A percentile compares a stretch with the other conserved stretches of the same genome.
Conservation (phyloP, 108 stramenopile genomes). For the Skeletonema tropicum region DNA sequence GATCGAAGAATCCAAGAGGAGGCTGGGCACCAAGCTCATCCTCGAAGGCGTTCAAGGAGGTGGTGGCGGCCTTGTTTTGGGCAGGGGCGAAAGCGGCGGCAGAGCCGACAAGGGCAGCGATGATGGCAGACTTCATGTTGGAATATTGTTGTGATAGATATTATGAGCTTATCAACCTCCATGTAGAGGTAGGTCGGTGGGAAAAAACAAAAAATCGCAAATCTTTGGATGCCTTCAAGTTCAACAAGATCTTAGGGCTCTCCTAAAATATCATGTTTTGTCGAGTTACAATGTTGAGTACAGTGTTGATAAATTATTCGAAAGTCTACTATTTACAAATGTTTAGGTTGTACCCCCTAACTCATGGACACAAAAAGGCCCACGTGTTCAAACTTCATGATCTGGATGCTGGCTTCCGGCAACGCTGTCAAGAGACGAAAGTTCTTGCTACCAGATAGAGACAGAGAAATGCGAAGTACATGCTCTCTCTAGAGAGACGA, state of each 20-base stretch:
- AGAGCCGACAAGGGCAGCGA: constrained; percentile 71
- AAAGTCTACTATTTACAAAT: no score
- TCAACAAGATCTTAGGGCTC: neutral
- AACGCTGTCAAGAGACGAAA: no score
- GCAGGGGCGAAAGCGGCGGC: constrained; percentile 50
- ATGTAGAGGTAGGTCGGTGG: neutral
- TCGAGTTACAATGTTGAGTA: neutral
- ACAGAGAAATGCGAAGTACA: no score
- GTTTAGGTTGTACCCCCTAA: no score
- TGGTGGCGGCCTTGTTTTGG: no score
- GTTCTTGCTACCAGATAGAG: no score
- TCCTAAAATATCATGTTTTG: neutral
- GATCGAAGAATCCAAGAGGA: constrained; percentile 90
- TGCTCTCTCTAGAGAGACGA: no score
- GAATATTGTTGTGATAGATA: neutral
- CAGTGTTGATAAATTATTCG: neutral
- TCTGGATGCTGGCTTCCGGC: no score
- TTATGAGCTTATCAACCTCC: neutral
- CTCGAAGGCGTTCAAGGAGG: constrained; percentile 56
- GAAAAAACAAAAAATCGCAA: neutral
- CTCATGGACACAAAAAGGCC: no score
- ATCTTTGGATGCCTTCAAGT: neutral
- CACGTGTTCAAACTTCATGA: no score
- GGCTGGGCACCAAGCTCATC: constrained; percentile 82
- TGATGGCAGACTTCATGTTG: constrained; percentile 20